Evolutionary conservation across 2,329 filamentous ascomycete species (phyloP), one percentile per base, ranked within the genome.

Genomic region (Uncinocarpus reesii): DNA sequence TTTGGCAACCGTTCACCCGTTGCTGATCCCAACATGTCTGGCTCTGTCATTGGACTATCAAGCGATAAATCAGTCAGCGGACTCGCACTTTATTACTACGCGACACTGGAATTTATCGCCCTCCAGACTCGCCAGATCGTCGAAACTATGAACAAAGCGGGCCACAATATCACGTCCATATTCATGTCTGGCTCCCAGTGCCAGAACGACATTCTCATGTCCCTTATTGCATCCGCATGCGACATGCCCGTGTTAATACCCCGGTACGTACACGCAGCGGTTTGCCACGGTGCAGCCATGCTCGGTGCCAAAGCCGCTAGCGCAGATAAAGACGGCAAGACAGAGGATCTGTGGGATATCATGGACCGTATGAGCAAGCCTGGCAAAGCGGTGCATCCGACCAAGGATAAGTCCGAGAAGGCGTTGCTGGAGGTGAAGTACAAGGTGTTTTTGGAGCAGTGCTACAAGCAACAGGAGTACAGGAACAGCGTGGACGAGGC

Each of bases 171-270:
- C 65, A 81, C 77, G 42, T 90, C 84, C 54, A 95, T 98, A 68
- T 98, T 96, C 78, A 96, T 98, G 92, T 95, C 87, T 3, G 92
- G 92, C 52, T 93, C 86, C 8, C 92, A 96, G 66, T 98, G 92
- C 73, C 89, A 95, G 69, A 98, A 98, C 67, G 80, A 83, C 28
- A 80, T 96, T 52, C 75, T 98, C 48, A 95, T 98, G 83, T 77
- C 81, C 50, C 79, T 98, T 13, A 84, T 98, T 58, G 88, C 92
- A 11, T 92, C 89, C 0, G 84, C 84, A 0, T 96, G 90, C 68
- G 76, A 81, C 57, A 89, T 95, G 82, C 90, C 90, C 1, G 90
- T 98, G 16, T 72, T 95, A 31, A 94, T 96, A 48, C 92, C 92
- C 0, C 78, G 84, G 44, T 96, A 98, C 60, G 87, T 95, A 51